Evolutionary conservation across 2,329 filamentous ascomycete genomes (phyloP).

Genomic region (Curvularia sp.): DNA sequence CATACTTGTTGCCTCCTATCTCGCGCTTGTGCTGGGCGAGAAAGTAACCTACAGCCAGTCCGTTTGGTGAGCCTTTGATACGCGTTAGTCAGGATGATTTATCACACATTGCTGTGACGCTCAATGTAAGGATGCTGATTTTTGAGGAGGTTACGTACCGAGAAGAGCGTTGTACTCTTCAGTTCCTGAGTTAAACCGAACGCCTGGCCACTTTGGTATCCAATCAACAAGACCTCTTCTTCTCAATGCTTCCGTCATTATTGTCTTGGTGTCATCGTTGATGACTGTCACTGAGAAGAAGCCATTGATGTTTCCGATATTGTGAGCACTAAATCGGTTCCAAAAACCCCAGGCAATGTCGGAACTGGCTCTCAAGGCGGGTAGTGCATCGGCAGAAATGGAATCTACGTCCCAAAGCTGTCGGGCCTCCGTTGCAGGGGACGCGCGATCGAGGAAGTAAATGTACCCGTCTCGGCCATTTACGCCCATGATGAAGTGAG

Average conservation of each 20-base stretch:
- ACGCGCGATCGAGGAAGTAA: slow-evolving; percentile 1
- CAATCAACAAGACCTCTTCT: too few relatives aligned
- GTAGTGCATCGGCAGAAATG: slow-evolving; percentile 2
- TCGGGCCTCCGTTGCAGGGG: too few relatives aligned
- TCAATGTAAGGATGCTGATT: not conserved
- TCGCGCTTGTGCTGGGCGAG: slow-evolving; percentile 11
- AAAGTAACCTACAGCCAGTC: slow-evolving; percentile 2
- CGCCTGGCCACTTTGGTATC: slow-evolving; percentile 1
- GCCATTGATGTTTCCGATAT: not conserved
- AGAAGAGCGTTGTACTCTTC: slow-evolving; percentile 7
- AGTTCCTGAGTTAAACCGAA: not conserved
- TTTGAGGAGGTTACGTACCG: not conserved
- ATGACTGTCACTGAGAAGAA: not conserved
- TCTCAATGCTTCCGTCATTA: too few relatives aligned
- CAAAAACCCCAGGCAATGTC: slow-evolving; percentile 13
- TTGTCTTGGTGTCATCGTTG: not conserved
- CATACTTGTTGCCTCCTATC: slow-evolving; percentile 1
- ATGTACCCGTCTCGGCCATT: not conserved
- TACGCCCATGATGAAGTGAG: not conserved
- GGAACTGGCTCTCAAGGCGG: slow-evolving; percentile 6
- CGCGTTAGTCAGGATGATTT: not conserved
- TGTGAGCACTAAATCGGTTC: not conserved
- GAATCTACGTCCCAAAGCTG: too few relatives aligned
- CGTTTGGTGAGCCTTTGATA: slow-evolving; percentile 8
- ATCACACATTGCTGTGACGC: not conserved